Percentiles rank a stretch among this genome's conserved stretches.
Evolutionary conservation across 2,329 filamentous ascomycete genomes (phyloP).

Genomic region (Pezicula carpinea): DNA sequence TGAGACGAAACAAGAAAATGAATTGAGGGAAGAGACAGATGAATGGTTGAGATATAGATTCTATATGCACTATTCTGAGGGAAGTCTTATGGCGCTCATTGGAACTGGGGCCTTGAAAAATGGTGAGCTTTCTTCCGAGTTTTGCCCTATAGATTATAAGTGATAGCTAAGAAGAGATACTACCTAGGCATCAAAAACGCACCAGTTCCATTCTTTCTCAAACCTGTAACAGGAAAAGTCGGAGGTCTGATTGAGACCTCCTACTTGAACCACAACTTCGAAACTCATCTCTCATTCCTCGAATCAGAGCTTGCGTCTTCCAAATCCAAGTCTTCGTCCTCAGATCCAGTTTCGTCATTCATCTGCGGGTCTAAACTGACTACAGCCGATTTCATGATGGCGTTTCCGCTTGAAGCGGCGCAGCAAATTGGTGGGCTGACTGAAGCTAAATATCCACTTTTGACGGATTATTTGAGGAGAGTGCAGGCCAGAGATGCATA

Average conservation of each 20-base stretch:
- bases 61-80: conserved; percentile 76
- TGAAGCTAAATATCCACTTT: conserved; percentile 35
- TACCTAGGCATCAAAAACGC: conserved; percentile 42
- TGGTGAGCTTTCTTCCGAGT: neutral
- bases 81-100: conserved; percentile 65
- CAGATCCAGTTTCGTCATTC: neutral
- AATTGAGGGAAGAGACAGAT: conserved; percentile 52
- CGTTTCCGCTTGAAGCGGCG: conserved; percentile 39
- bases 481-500: conserved; percentile 23
- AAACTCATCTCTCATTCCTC: neutral
- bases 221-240: conserved; percentile 53
- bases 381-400: conserved; percentile 43
- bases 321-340: neutral
- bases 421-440: conserved; percentile 25
- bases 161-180: too few relatives aligned
- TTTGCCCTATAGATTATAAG: neutral
- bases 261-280: neutral
- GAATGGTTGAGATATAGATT: conserved; percentile 55
- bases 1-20: conserved; percentile 37
- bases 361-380: conserved; percentile 33
- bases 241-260: conserved; percentile 36
- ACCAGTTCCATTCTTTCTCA: conserved; percentile 61
- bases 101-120: neutral
- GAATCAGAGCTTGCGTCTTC: neutral
- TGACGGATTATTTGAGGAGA: conserved; percentile 36